phyloP scores from a whole-genome alignment of 1,139 yeast genomes.

The Hansenula sp. region DNA sequence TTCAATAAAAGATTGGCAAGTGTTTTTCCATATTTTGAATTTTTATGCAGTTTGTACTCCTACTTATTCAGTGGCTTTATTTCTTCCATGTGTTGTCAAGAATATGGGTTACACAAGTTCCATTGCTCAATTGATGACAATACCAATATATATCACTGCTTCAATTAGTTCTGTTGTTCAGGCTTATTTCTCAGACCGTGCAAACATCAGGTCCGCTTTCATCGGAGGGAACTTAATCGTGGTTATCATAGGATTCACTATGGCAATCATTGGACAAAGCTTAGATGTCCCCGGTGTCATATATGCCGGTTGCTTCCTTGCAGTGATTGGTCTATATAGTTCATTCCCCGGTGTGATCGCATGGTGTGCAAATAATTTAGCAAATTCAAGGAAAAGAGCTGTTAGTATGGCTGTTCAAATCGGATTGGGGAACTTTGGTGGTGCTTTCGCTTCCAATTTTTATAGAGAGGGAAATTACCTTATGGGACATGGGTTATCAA shows the following conservation, averaged over 20 bases:
- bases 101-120: conserved; percentile 29
- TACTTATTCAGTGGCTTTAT: conserved; percentile 17
- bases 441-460: conserved; percentile 32
- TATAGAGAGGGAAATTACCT: conserved; percentile 7
- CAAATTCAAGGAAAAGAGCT: conserved; percentile 34
- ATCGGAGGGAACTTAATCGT: conserved; percentile 25
- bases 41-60: conserved; percentile 18
- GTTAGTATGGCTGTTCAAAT: conserved; percentile 37
- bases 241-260: conserved; percentile 30
- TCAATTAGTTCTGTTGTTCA: conserved; percentile 27
- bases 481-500: conserved; percentile 13
- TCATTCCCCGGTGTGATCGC: not conserved
- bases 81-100: conserved; percentile 28
- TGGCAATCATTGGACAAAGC: conserved; percentile 25
- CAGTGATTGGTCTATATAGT: not conserved
- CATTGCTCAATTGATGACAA: conserved; percentile 30
- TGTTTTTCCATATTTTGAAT: conserved; percentile 14
- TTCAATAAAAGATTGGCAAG: conserved; percentile 18
- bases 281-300: not conserved
- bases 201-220: conserved; percentile 31
- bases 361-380: conserved; percentile 1
- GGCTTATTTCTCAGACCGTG: conserved; percentile 29
- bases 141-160: conserved; percentile 33
- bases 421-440: conserved; percentile 37
- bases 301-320: not conserved